These are phyloP conservation scores for Coccomyxa sp. DNA, from an alignment of 139 green algal species.

Conservation along the genomic window DNA sequence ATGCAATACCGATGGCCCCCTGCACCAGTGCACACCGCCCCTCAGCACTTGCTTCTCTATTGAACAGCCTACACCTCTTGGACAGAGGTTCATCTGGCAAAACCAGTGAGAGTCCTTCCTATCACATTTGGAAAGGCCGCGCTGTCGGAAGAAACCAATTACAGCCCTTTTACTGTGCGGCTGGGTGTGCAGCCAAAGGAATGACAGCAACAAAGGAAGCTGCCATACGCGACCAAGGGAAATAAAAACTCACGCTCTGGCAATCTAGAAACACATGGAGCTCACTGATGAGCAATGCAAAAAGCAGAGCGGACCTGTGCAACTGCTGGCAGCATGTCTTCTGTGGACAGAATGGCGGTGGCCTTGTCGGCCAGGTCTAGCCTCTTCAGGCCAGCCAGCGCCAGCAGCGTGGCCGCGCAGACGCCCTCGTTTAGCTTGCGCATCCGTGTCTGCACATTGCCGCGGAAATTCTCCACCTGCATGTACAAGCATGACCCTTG, in stretches of 20 bases:
- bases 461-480: conserved; percentile 96
- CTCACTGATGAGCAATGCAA: neutral
- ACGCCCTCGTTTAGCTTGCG: conserved; percentile 93
- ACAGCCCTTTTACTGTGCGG: too few relatives aligned
- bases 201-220: too few relatives aligned
- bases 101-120: too few relatives aligned
- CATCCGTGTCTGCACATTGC: conserved; percentile 95
- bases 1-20: conserved; percentile 98
- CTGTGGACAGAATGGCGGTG: conserved; percentile 77
- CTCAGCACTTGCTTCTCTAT: neutral
- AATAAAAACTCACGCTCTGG: too few relatives aligned
- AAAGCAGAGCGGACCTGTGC: conserved; percentile 48
- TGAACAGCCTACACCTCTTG: too few relatives aligned
- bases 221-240: too few relatives aligned
- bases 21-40: conserved; percentile 27
- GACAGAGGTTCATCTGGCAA: too few relatives aligned
- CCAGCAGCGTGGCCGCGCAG: conserved; percentile 90
- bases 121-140: too few relatives aligned
- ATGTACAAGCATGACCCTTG: conserved; percentile 64
- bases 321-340: conserved; percentile 96
- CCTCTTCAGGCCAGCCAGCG: conserved; percentile 92
- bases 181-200: too few relatives aligned
- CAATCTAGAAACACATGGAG: too few relatives aligned
- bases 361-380: conserved; percentile 92
- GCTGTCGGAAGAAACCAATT: too few relatives aligned